Base-by-base conservation (phyloP, 306 rosid species). In the Castanea sativa region DNA sequence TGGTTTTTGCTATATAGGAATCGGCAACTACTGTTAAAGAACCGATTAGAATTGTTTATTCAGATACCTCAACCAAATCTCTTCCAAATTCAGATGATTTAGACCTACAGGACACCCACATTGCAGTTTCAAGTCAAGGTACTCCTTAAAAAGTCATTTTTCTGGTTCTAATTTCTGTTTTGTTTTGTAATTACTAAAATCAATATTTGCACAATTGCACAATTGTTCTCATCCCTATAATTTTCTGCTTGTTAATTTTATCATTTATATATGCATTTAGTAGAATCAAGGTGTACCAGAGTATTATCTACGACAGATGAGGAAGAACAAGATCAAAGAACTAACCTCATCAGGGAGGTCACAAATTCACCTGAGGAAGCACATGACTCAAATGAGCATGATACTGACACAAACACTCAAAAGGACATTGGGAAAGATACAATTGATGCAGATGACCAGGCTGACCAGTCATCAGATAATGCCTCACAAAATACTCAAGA, bases 301-400 rank as follows among this genome's bases (percentile, higher is more conserved):
- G 86, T 93, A 30, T 76, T 95, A 84, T 85, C 90, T 56, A 86
- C 91, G 9, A 88, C 92, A 43, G 74, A 81, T 53, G 93, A 85
- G 56, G 85, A 86, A 76, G 85, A 78, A 63, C 89, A 35, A 64
- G 43, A 79, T 73, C 89, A 80, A 76, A 89, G 56, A 29, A 90
- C 78, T 33, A 87, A 87, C 82, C 75, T 77, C 71, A 95, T 95
- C 78, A 90, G 78, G 71, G 85, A 80, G 85, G 89, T 91, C 41
- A 86, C 91, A 9, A 87, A 88, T 78, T 78, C 73, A 78, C 70
- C 14, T 84, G 84, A 77, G 60, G 87, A 84, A 81, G 87, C 87
- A 77, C 77, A 69, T 57, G 27, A 57, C 63, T 79, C 84, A 77
- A 59, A 73, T 71, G 0, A 23, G 57, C 19, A 63, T 55, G 83